Base-by-base conservation (phyloP, 768 basidiomycete species). In the Tulasnella sp. region DNA sequence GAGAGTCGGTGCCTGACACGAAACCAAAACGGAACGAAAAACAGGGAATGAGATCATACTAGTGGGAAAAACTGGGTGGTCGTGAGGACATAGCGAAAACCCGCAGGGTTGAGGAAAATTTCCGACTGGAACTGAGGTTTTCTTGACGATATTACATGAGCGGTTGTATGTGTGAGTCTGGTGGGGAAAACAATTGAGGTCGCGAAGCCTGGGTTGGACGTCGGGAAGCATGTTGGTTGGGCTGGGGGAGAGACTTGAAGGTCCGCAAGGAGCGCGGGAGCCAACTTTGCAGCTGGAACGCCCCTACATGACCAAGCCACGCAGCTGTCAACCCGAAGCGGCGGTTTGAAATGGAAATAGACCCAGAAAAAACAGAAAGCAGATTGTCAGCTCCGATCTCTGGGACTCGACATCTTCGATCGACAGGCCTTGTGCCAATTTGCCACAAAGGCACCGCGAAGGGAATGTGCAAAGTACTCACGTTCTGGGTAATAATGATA, bases 241-340 rank as follows among this genome's bases (percentile, higher is more conserved):
- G 18, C 57, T n/a, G 51, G 44, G 15, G 16, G 44, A 44, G 11
- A 57, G n/a, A 16, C 6, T 13, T 57, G 55, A 67, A 67, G 61
- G 26, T 67, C 61, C 61, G 61, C 23, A 13, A 5, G 32, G 61
- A 67, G 61, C 61, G 61, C 61, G 61, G 61, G 61, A 67, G 61
- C 61, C 32, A 67, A 67, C 61, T 67, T 67, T 67, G 61, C 61
- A 67, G 61, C 13, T 67, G 61, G 61, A 26, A 13, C 26, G 61
- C 29, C 61, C n/a, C 61, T 67, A 67, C 61, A 67, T 67, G 61
- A 67, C 61, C 61, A 67, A 67, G 61, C 61, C 61, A 67, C 61
- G 61, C 29, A 67, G 61, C 61, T 67, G 61, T 67, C 61, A 51
- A 29, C 61, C 61, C 61, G 32, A 67, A 67, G 61, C 32, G 29